These are phyloP conservation scores for Rubia occidens DNA, from an alignment of 305 asterid genomes.

Conservation along the genomic window DNA sequence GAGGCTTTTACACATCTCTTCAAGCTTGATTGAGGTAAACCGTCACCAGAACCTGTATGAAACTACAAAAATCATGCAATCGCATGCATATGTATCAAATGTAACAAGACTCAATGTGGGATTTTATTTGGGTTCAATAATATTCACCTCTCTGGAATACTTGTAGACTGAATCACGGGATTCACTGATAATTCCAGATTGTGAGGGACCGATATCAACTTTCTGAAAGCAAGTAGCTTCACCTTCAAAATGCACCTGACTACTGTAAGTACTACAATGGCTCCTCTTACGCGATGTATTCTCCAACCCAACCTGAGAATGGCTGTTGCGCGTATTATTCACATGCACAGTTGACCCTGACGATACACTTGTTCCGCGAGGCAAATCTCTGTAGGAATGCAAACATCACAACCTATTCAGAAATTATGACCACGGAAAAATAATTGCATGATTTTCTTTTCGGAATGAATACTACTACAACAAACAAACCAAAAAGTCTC, in stretches of 20 bases:
- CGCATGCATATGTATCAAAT: conserved; percentile 5
- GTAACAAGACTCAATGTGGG: neutral
- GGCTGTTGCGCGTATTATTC: conserved; percentile 30
- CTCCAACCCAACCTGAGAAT: conserved; percentile 33
- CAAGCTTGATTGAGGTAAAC: conserved; percentile 49
- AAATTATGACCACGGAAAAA: neutral
- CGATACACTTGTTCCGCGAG: conserved; percentile 29
- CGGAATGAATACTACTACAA: neutral
- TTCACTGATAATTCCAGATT: conserved; percentile 18
- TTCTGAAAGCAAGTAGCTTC: conserved; percentile 25
- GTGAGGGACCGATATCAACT: conserved; percentile 21
- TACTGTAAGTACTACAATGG: conserved; percentile 28
- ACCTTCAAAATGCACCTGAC: conserved; percentile 27
- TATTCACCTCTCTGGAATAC: conserved; percentile 41
- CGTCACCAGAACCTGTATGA: conserved; percentile 24
- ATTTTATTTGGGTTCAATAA: conserved; percentile 4
- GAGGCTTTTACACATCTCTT: conserved; percentile 52
- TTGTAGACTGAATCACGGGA: conserved; percentile 24
- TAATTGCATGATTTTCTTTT: neutral
- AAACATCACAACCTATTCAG: conserved; percentile 15
- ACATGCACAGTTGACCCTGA: conserved; percentile 29
- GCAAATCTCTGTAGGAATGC: conserved; percentile 39
- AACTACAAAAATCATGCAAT: conserved; percentile 38
- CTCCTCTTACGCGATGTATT: conserved; percentile 36
- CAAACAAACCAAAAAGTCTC: neutral